Percentiles rank a stretch among this genome's conserved stretches.
Evolutionary conservation across 2,329 filamentous ascomycete species (phyloP).

Genomic region (Phoma sp.): DNA sequence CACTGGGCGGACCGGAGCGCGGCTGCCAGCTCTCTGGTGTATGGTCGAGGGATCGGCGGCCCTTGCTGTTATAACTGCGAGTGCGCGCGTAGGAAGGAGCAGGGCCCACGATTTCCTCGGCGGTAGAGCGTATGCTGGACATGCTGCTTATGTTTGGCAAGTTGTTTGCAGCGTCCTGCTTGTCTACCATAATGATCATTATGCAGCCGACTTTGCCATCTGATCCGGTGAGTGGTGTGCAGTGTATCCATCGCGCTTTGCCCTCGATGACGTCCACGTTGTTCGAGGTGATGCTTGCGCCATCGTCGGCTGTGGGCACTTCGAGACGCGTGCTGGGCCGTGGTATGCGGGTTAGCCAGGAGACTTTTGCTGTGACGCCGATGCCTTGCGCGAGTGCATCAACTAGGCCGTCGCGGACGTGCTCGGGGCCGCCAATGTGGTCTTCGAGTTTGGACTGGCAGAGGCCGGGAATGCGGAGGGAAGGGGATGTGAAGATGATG

Average conservation of each 20-base stretch:
- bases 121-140: neutral
- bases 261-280: slow-evolving; percentile 51
- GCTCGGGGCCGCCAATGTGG: slow-evolving; percentile 55
- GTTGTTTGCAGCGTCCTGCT: slow-evolving; percentile 52
- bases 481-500: slow-evolving; percentile 55
- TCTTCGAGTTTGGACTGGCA: slow-evolving; percentile 53
- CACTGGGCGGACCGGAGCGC: neutral
- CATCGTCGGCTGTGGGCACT: slow-evolving; percentile 2
- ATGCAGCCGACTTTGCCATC: slow-evolving; percentile 73
- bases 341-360: slow-evolving; percentile 57
- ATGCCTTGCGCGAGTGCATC: slow-evolving; percentile 69
- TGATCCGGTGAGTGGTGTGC: slow-evolving; percentile 71
- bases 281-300: slow-evolving; percentile 5
- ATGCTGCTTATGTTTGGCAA: neutral
- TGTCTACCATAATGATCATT: slow-evolving; percentile 76
- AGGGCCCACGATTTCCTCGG: neutral
- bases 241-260: slow-evolving; percentile 74
- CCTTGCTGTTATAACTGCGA: slow-evolving; percentile 1
- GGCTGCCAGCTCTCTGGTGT: slow-evolving; percentile 6
- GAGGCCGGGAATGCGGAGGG: slow-evolving; percentile 54
- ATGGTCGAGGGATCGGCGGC: neutral
- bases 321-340: neutral
- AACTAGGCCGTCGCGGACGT: slow-evolving; percentile 58
- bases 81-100: neutral
- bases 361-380: slow-evolving; percentile 75